Conservation (phyloP, 768 basidiomycete species). For the Stropharia rugosoannulata region DNA sequence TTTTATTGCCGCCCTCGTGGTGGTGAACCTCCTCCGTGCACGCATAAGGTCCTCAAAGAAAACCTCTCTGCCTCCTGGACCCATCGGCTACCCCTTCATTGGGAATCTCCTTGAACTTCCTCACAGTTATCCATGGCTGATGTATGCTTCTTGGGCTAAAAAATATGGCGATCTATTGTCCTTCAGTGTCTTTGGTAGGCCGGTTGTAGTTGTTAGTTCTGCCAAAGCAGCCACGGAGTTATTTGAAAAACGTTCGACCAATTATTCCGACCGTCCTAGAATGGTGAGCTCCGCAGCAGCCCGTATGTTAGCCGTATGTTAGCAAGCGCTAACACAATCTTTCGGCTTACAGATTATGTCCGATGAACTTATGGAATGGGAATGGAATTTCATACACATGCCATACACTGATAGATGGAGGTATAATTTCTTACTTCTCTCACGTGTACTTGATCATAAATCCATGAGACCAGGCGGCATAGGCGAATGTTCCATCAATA, state of each 20-base stretch:
- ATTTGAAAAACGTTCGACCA: slow-evolving; percentile 44
- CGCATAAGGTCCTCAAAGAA: background rate
- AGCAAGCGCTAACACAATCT: background rate
- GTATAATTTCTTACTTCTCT: background rate
- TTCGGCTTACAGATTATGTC: slow-evolving; percentile 21
- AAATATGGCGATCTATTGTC: slow-evolving; percentile 29
- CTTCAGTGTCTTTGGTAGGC: slow-evolving; percentile 32
- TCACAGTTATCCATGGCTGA: slow-evolving; percentile 25
- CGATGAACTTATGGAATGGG: slow-evolving; percentile 27
- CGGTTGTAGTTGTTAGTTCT: slow-evolving; percentile 40
- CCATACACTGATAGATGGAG: slow-evolving; percentile 20
- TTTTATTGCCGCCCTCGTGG: background rate
- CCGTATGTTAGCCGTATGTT: too few species aligned
- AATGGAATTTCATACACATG: slow-evolving; percentile 34
- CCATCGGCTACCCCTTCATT: slow-evolving; percentile 28
- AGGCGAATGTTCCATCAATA: slow-evolving; percentile 35
- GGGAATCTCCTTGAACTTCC: slow-evolving; percentile 31
- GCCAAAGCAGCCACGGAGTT: slow-evolving; percentile 37
- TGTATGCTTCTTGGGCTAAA: slow-evolving; percentile 29
- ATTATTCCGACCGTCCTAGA: slow-evolving; percentile 43
- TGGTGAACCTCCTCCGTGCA: background rate
- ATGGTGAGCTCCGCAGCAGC: slow-evolving; percentile 13
- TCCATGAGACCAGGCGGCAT: slow-evolving; percentile 20
- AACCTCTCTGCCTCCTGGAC: slow-evolving; percentile 30
- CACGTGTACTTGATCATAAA: background rate